Conservation (phyloP, 164 flowering plant species). For the Aristolochia californica region DNA sequence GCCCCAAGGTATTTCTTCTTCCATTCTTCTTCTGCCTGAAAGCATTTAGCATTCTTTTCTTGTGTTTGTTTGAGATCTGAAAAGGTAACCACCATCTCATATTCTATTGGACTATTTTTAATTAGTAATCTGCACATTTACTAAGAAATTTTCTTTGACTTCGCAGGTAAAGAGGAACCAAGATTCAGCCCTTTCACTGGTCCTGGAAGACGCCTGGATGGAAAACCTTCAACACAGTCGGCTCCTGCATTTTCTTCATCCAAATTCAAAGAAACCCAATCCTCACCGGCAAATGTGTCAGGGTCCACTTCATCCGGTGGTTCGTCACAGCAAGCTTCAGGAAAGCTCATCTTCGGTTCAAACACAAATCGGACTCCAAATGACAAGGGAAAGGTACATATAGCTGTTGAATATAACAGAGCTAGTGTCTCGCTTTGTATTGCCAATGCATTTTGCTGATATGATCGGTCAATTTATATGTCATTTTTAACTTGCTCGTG, state of each 20-base stretch:
- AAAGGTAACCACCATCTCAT: no score
- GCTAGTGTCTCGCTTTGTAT: no score
- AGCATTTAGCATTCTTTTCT: background rate
- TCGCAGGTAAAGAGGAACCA: conserved; percentile 46
- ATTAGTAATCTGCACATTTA: background rate
- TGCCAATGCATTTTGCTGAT: background rate
- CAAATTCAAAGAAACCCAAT: conserved; percentile 36
- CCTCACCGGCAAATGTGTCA: conserved; percentile 22
- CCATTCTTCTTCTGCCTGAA: background rate
- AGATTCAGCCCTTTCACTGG: conserved; percentile 78
- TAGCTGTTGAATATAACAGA: no score
- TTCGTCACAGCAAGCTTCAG: conserved; percentile 56
- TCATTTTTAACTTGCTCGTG: background rate
- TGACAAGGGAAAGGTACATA: conserved; percentile 38
- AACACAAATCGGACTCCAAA: conserved; percentile 37
- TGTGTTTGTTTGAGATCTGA: no score
- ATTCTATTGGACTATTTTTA: no score
- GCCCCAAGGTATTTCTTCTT: conserved; percentile 38
- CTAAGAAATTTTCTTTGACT: background rate
- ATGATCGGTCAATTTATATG: background rate
- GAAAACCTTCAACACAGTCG: conserved; percentile 44
- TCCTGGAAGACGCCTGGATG: conserved; percentile 77
- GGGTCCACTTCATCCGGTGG: conserved; percentile 40
- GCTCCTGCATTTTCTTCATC: conserved; percentile 36
- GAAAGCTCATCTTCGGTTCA: conserved; percentile 93